Conservation (phyloP, 139 green algal species). For the Spirogloea muscicola region DNA sequence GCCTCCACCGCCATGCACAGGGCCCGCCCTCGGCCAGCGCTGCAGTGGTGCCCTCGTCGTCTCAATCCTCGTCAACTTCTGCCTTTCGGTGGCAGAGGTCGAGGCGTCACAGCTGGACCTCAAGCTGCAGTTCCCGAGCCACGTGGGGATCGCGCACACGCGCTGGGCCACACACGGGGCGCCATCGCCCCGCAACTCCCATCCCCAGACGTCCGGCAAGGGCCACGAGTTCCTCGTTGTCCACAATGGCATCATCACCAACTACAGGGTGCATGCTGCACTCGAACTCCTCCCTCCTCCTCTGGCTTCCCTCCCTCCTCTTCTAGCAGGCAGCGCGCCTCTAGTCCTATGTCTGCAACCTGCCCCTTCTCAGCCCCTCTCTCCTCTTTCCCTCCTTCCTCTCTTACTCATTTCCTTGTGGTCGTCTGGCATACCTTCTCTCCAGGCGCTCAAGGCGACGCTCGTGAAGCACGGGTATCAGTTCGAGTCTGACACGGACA, state of each 20-base stretch:
- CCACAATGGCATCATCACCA: constrained; percentile 99
- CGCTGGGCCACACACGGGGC: constrained; percentile 95
- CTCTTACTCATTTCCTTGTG: neutral
- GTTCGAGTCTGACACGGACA: constrained; percentile 97
- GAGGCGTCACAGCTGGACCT: constrained; percentile 8
- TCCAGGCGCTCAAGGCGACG: constrained; percentile 41
- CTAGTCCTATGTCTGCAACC: too few relatives aligned
- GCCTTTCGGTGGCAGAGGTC: constrained; percentile 19
- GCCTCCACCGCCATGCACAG: neutral
- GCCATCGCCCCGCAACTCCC: constrained; percentile 78
- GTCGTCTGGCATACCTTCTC: too few relatives aligned
- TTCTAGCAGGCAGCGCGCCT: too few relatives aligned
- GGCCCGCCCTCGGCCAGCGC: neutral
- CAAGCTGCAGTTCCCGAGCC: constrained; percentile 9
- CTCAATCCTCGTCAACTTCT: neutral
- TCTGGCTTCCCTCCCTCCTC: too few relatives aligned
- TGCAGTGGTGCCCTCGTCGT: neutral
- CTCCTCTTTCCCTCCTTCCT: neutral
- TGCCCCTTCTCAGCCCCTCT: neutral
- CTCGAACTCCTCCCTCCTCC: too few relatives aligned
- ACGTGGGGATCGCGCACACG: constrained; percentile 86
- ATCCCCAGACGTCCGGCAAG: constrained; percentile 72
- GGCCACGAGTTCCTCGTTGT: constrained; percentile 91
- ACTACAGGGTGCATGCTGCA: constrained; percentile 71
- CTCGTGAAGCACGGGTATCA: constrained; percentile 66